A percentile compares a stretch with the other conserved stretches of the same genome.
Evolutionary conservation across 2,329 filamentous ascomycete genomes (phyloP).

Genomic region (Elsinoe batatas): DNA sequence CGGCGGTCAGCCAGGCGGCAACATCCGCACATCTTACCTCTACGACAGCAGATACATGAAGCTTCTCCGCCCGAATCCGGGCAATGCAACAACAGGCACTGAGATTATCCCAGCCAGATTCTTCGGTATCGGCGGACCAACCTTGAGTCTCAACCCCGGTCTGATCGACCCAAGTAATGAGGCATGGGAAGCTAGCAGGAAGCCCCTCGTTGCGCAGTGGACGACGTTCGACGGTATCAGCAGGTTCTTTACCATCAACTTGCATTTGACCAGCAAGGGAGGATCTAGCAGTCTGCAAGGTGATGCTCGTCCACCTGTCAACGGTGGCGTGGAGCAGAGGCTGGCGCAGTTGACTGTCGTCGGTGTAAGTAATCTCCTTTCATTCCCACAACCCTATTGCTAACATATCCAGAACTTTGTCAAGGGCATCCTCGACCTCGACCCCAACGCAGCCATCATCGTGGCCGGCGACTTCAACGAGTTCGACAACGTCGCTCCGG

Average conservation of each 20-base stretch:
- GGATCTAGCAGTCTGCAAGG: slow-evolving; percentile 56
- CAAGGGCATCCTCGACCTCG: slow-evolving; percentile 45
- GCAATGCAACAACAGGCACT: slow-evolving; percentile 45
- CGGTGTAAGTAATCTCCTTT: slow-evolving; percentile 34
- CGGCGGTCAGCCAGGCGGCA: slow-evolving; percentile 58
- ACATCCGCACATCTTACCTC: slow-evolving; percentile 62
- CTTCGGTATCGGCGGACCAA: slow-evolving; percentile 26
- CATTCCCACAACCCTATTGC: neutral
- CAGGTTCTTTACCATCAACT: slow-evolving; percentile 62
- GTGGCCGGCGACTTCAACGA: slow-evolving; percentile 64
- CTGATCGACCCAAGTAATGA: slow-evolving; percentile 52
- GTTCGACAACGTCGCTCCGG: slow-evolving; percentile 52
- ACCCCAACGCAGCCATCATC: slow-evolving; percentile 50
- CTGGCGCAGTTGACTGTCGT: slow-evolving; percentile 49
- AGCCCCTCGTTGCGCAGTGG: slow-evolving; percentile 59
- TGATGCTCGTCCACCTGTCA: slow-evolving; percentile 56
- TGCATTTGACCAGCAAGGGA: slow-evolving; percentile 58
- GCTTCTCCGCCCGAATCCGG: slow-evolving; percentile 51
- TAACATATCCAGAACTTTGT: slow-evolving; percentile 40
- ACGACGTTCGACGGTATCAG: slow-evolving; percentile 44
- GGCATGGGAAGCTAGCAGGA: slow-evolving; percentile 53
- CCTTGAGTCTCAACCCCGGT: slow-evolving; percentile 59
- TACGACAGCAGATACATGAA: slow-evolving; percentile 52
- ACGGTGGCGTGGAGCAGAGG: slow-evolving; percentile 51
- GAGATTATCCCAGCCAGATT: slow-evolving; percentile 43